These are phyloP conservation scores for Melocanna baccifera DNA, from an alignment of 176 grass and related monocot species.

Conservation along the genomic window DNA sequence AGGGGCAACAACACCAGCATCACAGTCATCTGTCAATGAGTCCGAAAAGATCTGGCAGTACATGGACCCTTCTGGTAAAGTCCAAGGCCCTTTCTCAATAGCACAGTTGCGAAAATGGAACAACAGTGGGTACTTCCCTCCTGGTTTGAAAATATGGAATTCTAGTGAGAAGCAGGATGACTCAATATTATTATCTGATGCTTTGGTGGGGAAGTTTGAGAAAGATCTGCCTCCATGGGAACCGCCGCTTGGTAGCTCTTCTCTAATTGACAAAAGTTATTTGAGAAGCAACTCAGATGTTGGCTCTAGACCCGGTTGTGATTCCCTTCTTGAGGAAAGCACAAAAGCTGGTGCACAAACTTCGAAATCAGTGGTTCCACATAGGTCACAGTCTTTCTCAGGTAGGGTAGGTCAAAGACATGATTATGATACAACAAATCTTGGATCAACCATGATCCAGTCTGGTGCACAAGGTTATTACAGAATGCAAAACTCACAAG, in stretches of 20 bases:
- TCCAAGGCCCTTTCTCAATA: slow-evolving; percentile 96
- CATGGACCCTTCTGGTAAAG: slow-evolving; percentile 79
- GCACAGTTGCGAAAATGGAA: slow-evolving; percentile 90
- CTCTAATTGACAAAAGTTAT: slow-evolving; percentile 29
- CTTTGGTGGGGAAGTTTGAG: slow-evolving; percentile 77
- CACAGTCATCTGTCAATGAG: slow-evolving; percentile 45
- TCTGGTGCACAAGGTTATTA: slow-evolving; percentile 44
- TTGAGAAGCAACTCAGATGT: slow-evolving; percentile 40
- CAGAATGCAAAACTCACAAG: slow-evolving; percentile 42
- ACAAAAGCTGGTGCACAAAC: slow-evolving; percentile 28
- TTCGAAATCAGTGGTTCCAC: slow-evolving; percentile 36
- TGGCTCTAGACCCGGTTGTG: slow-evolving; percentile 3
- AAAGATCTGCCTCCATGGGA: slow-evolving; percentile 73
- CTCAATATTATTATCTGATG: slow-evolving; percentile 78
- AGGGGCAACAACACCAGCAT: slow-evolving; percentile 22
- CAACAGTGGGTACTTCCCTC: slow-evolving; percentile 79
- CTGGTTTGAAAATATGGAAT: slow-evolving; percentile 83
- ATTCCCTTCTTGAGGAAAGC: slow-evolving; percentile 25
- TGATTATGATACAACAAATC: slow-evolving; percentile 33
- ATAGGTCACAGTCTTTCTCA: slow-evolving; percentile 31
- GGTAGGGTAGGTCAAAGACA: slow-evolving; percentile 27
- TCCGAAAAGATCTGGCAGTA: slow-evolving; percentile 96
- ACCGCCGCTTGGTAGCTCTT: slow-evolving; percentile 39
- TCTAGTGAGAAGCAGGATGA: slow-evolving; percentile 82
- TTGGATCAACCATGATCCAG: slow-evolving; percentile 33